Evolutionary conservation across 345 rosid species (phyloP), one percentile per base, ranked within the genome.

Genomic region (Xanthoceras sorbifolium): DNA sequence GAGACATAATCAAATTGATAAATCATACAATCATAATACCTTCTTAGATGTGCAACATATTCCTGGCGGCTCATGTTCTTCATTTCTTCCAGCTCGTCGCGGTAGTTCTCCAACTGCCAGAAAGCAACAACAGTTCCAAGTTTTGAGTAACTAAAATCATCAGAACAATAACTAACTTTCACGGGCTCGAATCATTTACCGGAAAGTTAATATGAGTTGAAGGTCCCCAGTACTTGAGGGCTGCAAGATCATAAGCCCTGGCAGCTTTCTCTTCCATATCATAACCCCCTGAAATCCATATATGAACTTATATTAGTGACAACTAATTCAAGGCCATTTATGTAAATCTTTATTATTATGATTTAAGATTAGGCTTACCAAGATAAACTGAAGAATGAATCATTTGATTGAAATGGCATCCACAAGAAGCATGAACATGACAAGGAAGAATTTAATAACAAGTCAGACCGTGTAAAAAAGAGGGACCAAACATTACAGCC

Each of bases 201-300:
- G 89, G 87, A 65, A 92, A 92, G 81, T 92, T 92, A 11, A 90
- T 90, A 57, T 90, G 97, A 1, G 97, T 92, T 0, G 94, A 86
- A 79, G 92, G 84, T 10, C 97, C 97, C 97, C 97, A 92, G 81
- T 92, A 92, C 86, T 92, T 92, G 0, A 92, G 91, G 10, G 97
- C 97, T 4, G 97, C 97, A 18, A 92, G 92, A 85, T 92, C 97
- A 79, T 92, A 92, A 60, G 97, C 89, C 79, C 90, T 85, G 3
- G 97, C 94, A 68, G 97, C 97, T 84, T 89, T 92, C 71, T 89
- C 97, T 82, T 92, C 97, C 97, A 89, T 87, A 64, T 92, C 97
- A 86, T 92, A 92, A 71, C 97, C 97, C 25, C 97, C 97, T 92
- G 81, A 65, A 77, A 42, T 59, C 64, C 67, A 73, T 22, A 15